phyloP scores from a whole-genome alignment of 2,329 filamentous ascomycete genomes.

The Eurotiales sp. region DNA sequence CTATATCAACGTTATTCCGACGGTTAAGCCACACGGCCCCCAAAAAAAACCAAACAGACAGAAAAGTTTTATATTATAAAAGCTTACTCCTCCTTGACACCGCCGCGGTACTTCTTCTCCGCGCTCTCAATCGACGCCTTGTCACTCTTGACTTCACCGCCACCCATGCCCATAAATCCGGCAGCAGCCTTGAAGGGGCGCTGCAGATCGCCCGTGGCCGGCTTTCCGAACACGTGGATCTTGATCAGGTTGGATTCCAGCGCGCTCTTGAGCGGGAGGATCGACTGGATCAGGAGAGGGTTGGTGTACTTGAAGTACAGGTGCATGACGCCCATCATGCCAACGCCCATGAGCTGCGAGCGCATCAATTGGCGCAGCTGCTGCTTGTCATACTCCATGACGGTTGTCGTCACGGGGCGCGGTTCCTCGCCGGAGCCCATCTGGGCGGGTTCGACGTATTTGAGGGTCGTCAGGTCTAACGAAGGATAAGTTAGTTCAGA shows the following conservation, averaged over 20 bases:
- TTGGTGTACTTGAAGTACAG: conserved; percentile 99
- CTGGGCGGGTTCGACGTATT: conserved; percentile 94
- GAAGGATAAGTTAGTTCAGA: background rate
- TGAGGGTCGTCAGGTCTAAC: conserved; percentile 89
- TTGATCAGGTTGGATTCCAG: conserved; percentile 95
- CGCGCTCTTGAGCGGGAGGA: conserved; percentile 93
- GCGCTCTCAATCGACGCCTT: conserved; percentile 65
- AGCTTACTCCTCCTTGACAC: conserved; percentile 49
- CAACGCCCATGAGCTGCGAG: conserved; percentile 89
- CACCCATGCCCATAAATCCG: conserved; percentile 74
- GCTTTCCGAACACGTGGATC: conserved; percentile 85
- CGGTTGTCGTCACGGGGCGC: conserved; percentile 93
- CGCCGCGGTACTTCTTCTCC: conserved; percentile 48
- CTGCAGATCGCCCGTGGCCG: conserved; percentile 86
- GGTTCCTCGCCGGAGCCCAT: conserved; percentile 92
- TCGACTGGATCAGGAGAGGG: conserved; percentile 96
- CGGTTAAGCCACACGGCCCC: too few species aligned
- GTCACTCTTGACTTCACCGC: conserved; percentile 76
- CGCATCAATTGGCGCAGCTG: conserved; percentile 85
- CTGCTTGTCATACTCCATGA: conserved; percentile 87
- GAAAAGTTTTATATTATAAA: background rate
- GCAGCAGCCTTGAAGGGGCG: conserved; percentile 86
- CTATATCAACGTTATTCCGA: too few species aligned
- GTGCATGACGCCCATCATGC: conserved; percentile 99
- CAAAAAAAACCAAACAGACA: background rate